phyloP scores from a whole-genome alignment of 2,329 filamentous ascomycete species.

The Aspergillus uvarum region DNA sequence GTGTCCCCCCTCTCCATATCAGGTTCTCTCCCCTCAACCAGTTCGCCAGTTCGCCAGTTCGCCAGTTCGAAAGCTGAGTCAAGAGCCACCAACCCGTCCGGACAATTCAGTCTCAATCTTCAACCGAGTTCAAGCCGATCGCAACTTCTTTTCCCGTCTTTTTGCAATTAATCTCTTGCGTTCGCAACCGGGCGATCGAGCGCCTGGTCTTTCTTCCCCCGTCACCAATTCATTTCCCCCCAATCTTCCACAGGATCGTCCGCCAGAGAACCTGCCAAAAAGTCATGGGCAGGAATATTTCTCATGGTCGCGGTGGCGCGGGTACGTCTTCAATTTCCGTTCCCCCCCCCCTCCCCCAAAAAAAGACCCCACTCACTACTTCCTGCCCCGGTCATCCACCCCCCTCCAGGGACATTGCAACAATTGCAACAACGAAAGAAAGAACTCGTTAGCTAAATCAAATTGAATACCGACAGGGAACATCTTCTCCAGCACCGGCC shows the following conservation, averaged over 20 bases:
- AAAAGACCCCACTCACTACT: background rate
- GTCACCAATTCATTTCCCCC: background rate
- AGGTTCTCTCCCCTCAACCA: background rate
- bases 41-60: too few relatives aligned
- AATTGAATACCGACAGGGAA: slow-evolving; percentile 51
- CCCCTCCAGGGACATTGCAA: background rate
- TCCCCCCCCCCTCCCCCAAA: background rate
- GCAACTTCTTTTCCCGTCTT: background rate
- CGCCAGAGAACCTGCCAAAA: background rate
- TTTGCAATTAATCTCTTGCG: background rate
- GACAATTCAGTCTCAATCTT: background rate
- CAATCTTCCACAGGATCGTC: background rate
- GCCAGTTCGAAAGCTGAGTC: too few relatives aligned
- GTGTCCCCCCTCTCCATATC: background rate
- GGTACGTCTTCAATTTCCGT: slow-evolving; percentile 42
- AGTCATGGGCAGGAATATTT: slow-evolving; percentile 43
- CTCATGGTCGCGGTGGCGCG: slow-evolving; percentile 75
- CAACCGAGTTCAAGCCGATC: background rate
- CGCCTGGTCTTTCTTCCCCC: too few relatives aligned
- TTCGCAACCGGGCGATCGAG: background rate
- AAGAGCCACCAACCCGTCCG: background rate
- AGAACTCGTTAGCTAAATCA: too few relatives aligned
- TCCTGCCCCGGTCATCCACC: background rate
- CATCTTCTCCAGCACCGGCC: slow-evolving; percentile 59
- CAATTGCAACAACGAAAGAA: too few relatives aligned